Conservation (phyloP, 495 filamentous ascomycete genomes). For the Parachaetomium inaequale region DNA sequence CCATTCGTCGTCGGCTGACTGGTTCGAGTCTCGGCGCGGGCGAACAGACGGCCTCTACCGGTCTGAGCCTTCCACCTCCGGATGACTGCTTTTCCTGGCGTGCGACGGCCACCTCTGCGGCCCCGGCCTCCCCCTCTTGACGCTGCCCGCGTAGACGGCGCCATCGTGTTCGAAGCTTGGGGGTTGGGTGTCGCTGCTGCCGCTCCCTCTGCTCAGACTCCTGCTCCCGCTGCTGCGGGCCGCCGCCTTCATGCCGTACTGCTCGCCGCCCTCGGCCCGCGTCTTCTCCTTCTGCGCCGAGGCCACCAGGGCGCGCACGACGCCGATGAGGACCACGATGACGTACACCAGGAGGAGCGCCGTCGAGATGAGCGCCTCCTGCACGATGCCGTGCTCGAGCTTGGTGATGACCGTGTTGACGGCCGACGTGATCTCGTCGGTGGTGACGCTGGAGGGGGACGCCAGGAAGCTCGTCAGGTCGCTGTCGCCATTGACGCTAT, state of each 20-base stretch:
- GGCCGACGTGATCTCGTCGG: conserved; percentile 76
- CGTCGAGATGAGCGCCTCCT: conserved; percentile 73
- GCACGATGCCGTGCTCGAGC: conserved; percentile 60
- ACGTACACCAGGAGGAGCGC: conserved; percentile 71
- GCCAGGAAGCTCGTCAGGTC: conserved; percentile 70
- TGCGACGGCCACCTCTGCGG: conserved; percentile 25
- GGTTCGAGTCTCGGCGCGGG: background rate
- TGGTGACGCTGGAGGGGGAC: conserved; percentile 60
- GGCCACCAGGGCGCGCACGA: conserved; percentile 59
- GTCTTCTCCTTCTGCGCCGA: conserved; percentile 49
- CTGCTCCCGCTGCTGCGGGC: background rate
- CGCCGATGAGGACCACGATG: conserved; percentile 67
- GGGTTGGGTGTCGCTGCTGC: background rate
- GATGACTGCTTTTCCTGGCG: conserved; percentile 32
- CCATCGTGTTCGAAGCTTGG: conserved; percentile 8
- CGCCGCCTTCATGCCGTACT: conserved; percentile 21
- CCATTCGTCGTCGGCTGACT: background rate
- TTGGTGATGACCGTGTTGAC: conserved; percentile 61
- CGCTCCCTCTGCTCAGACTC: conserved; percentile 5
- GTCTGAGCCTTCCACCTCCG: conserved; percentile 23
- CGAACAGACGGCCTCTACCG: conserved; percentile 17
- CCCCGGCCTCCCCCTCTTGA: conserved; percentile 20
- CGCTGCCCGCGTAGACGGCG: conserved; percentile 28
- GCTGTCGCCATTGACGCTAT: conserved; percentile 55
- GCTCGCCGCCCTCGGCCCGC: conserved; percentile 48